Percentiles rank a stretch among this genome's conserved stretches.
Evolutionary conservation across 2,329 filamentous ascomycete genomes (phyloP).

Genomic region (Alternaria gaisen): DNA sequence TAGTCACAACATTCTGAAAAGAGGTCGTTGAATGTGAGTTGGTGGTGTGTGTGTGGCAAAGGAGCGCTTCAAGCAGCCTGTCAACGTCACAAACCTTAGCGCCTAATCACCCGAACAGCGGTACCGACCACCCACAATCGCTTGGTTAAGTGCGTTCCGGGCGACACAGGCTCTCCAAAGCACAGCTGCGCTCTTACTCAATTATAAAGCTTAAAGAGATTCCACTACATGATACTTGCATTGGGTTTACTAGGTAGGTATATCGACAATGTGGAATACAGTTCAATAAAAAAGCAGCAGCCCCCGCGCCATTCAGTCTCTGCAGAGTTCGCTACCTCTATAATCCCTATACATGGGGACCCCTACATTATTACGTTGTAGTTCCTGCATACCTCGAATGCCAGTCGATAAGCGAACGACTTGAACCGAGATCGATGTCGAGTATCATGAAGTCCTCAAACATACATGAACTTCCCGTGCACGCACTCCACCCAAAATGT

Average conservation of each 20-base stretch:
- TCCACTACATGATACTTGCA: background rate
- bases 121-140: slow-evolving; percentile 2
- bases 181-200: background rate
- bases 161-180: background rate
- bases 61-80: slow-evolving; percentile 1
- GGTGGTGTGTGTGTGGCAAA: slow-evolving; percentile 6
- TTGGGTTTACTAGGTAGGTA: slow-evolving; percentile 5
- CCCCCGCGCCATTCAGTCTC: background rate
- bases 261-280: background rate
- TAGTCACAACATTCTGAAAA: too few species aligned
- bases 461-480: background rate
- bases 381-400: background rate
- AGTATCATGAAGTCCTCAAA: background rate
- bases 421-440: background rate
- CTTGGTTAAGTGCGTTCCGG: background rate
- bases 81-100: slow-evolving; percentile 5
- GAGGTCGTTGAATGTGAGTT: slow-evolving; percentile 3
- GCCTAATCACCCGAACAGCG: background rate
- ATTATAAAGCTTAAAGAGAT: background rate
- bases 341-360: background rate
- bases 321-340: background rate
- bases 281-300: background rate
- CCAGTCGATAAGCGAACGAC: background rate
- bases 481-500: background rate
- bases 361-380: background rate